Evolutionary conservation across 169 alveolate species (phyloP).

Genomic region (Miamiensis avidus): DNA sequence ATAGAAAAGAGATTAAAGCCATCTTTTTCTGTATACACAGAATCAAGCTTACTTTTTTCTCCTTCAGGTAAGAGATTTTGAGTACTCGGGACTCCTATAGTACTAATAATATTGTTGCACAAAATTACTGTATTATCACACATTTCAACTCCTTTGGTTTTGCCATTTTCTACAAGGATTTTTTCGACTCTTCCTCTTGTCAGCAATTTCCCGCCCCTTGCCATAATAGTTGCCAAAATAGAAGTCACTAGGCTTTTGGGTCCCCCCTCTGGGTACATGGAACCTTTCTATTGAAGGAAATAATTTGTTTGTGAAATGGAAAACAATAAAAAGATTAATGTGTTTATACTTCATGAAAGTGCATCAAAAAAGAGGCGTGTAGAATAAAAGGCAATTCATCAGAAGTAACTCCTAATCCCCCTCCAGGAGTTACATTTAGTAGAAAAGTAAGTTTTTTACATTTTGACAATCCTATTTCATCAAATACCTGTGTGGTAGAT

Average conservation of each 20-base stretch:
- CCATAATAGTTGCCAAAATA: constrained; percentile 2
- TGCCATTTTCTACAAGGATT: neutral
- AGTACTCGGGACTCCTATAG: neutral
- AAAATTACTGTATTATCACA: neutral
- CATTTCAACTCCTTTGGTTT: constrained; percentile 4
- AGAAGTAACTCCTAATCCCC: neutral
- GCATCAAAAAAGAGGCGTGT: neutral
- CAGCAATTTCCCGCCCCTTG: neutral
- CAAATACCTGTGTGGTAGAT: constrained; percentile 1
- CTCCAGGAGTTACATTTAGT: neutral
- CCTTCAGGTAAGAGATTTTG: neutral
- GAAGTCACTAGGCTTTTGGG: neutral
- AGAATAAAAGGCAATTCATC: neutral
- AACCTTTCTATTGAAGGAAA: neutral
- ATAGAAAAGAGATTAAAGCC: constrained; percentile 1
- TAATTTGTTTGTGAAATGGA: neutral
- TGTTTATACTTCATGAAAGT: neutral
- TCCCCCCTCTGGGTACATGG: constrained; percentile 18
- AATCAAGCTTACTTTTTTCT: neutral
- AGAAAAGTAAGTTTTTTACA: constrained; percentile 7
- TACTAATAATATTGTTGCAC: neutral
- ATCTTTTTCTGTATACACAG: neutral
- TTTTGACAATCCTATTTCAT: neutral
- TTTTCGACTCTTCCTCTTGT: constrained; percentile 6
- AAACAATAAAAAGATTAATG: neutral